phyloP scores from a whole-genome alignment of 345 rosid genomes.

The Clausena lansium region DNA sequence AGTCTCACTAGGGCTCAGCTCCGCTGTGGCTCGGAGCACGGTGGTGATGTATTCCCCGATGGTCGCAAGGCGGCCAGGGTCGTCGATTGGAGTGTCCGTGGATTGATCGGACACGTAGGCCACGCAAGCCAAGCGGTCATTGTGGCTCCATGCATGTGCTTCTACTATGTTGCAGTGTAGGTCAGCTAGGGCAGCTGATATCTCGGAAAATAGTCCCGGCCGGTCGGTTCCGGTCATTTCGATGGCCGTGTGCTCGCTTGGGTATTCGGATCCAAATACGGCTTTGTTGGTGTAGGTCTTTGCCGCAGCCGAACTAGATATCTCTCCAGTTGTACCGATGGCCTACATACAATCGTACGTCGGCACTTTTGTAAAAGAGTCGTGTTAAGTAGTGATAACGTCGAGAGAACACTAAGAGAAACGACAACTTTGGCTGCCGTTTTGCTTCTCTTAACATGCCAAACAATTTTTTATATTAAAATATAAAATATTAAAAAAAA shows the following conservation, averaged over 20 bases:
- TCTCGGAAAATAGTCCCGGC: constrained; percentile 80
- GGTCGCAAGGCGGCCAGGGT: constrained; percentile 53
- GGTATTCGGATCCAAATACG: constrained; percentile 17
- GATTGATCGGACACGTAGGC: constrained; percentile 57
- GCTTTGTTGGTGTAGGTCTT: constrained; percentile 22
- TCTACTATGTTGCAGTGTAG: constrained; percentile 63
- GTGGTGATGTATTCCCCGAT: constrained; percentile 64
- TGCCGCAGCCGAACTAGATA: constrained; percentile 21
- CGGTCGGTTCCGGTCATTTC: constrained; percentile 68
- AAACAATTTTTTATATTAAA: too few relatives aligned
- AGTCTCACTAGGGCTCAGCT: constrained; percentile 23
- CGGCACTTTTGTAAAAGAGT: background rate
- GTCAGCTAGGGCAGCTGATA: constrained; percentile 58
- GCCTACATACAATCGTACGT: constrained; percentile 38
- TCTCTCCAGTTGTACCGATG: constrained; percentile 52
- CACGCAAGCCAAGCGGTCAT: constrained; percentile 61
- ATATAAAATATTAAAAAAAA: too few relatives aligned
- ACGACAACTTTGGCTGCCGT: too few relatives aligned
- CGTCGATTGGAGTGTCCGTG: constrained; percentile 49
- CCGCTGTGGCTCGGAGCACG: constrained; percentile 44
- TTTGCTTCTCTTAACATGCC: too few relatives aligned
- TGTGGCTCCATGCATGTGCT: constrained; percentile 88
- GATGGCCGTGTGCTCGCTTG: constrained; percentile 54
- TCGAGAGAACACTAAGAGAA: too few relatives aligned
- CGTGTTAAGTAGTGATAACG: too few relatives aligned